Percentiles rank a stretch among this genome's conserved stretches.
phyloP scores from a whole-genome alignment of 2,329 filamentous ascomycete species.

The Paecilomyces dactylethromorphus region DNA sequence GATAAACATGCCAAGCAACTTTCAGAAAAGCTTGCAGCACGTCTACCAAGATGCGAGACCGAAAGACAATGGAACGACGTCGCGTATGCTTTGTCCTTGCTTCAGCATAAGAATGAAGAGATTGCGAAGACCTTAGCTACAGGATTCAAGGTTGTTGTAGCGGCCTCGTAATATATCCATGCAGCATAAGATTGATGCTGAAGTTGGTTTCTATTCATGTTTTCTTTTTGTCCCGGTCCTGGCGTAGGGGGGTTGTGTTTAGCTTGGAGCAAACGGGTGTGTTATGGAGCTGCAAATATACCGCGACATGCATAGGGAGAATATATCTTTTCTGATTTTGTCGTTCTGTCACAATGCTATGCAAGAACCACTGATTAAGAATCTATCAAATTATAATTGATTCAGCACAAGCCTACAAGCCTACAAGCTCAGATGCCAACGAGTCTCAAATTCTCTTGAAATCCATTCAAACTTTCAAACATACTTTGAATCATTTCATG shows the following conservation, averaged over 20 bases:
- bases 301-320: background rate
- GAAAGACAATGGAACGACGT: constrained; percentile 98
- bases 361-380: background rate
- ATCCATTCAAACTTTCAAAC: background rate
- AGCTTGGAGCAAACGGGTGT: background rate
- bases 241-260: background rate
- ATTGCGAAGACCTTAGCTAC: constrained; percentile 36
- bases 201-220: background rate
- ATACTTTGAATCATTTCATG: too few species aligned
- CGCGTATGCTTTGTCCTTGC: constrained; percentile 77
- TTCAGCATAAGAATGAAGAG: constrained; percentile 63
- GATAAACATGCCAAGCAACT: constrained; percentile 97
- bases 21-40: constrained; percentile 82
- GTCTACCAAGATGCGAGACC: constrained; percentile 77
- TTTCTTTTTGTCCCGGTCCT: background rate
- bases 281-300: background rate
- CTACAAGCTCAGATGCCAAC: too few species aligned
- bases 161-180: constrained; percentile 43
- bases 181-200: background rate
- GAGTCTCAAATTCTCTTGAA: too few species aligned
- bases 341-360: background rate
- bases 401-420: background rate
- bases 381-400: background rate
- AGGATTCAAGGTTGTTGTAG: constrained; percentile 57
- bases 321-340: background rate